Percentiles rank a stretch among this genome's conserved stretches.
Conservation (phyloP, 176 grass and related monocot genomes). For the Eragrostis curvula region DNA sequence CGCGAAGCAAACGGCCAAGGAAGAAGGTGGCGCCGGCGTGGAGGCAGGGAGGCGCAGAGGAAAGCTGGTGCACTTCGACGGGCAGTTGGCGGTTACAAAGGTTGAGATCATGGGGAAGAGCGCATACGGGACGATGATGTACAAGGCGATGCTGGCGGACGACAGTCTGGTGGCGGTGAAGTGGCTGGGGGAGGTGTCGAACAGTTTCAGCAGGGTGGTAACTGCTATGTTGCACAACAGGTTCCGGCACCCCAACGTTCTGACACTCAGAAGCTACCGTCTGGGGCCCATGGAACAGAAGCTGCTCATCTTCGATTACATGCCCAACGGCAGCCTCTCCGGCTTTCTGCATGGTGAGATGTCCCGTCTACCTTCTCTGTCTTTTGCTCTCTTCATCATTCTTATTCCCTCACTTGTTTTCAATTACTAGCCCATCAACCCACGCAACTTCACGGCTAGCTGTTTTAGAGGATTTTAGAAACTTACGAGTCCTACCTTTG, state of each 20-base stretch:
- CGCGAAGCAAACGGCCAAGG: slow-evolving; percentile 28
- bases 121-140: slow-evolving; percentile 74
- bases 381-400: neutral
- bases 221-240: slow-evolving; percentile 55
- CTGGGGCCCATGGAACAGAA: slow-evolving; percentile 78
- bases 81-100: slow-evolving; percentile 63
- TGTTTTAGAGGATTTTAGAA: too few species aligned
- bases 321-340: slow-evolving; percentile 67
- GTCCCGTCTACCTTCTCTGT: neutral
- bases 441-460: too few species aligned
- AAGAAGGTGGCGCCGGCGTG: slow-evolving; percentile 27
- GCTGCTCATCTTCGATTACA: slow-evolving; percentile 70
- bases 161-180: slow-evolving; percentile 71
- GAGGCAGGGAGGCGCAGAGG: slow-evolving; percentile 62
- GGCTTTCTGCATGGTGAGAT: slow-evolving; percentile 60
- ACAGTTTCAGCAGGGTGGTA: too few species aligned
- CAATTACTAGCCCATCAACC: too few species aligned
- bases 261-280: slow-evolving; percentile 60
- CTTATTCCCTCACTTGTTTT: too few species aligned
- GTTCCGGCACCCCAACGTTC: slow-evolving; percentile 57
- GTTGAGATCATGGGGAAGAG: slow-evolving; percentile 79
- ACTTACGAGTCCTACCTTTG: too few species aligned
- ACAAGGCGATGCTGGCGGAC: slow-evolving; percentile 76
- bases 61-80: slow-evolving; percentile 81
- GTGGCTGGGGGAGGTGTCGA: slow-evolving; percentile 50